phyloP scores from a whole-genome alignment of 2,329 filamentous ascomycete genomes.

The Juglanconis sp. region DNA sequence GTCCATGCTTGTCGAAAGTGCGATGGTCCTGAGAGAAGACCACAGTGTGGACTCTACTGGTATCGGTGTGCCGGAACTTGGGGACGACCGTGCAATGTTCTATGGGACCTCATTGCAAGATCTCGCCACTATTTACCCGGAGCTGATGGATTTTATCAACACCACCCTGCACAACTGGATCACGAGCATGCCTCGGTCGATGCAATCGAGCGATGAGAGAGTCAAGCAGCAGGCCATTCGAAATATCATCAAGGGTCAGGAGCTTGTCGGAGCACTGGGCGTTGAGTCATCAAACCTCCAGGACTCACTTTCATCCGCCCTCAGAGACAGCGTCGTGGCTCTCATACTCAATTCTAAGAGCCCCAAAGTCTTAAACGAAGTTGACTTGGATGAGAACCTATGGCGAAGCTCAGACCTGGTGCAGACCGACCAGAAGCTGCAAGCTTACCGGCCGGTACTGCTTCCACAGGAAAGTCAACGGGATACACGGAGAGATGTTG shows the following conservation, averaged over 20 bases:
- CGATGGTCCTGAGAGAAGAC: slow-evolving; percentile 63
- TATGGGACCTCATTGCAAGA: slow-evolving; percentile 51
- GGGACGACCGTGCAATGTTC: slow-evolving; percentile 23
- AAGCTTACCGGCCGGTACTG: slow-evolving; percentile 57
- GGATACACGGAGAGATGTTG: slow-evolving; percentile 55
- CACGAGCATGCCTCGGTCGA: slow-evolving; percentile 72
- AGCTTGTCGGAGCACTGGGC: slow-evolving; percentile 60
- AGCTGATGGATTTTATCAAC: slow-evolving; percentile 56
- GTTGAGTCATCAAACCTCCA: slow-evolving; percentile 65
- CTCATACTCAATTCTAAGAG: slow-evolving; percentile 34
- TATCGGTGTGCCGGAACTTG: slow-evolving; percentile 1
- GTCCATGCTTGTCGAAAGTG: slow-evolving; percentile 73
- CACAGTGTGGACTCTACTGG: slow-evolving; percentile 29
- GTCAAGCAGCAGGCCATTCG: slow-evolving; percentile 68
- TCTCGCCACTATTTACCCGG: slow-evolving; percentile 51
- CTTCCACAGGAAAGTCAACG: slow-evolving; percentile 65
- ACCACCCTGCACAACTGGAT: slow-evolving; percentile 77
- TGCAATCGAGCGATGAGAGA: slow-evolving; percentile 81
- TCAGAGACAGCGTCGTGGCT: slow-evolving; percentile 69
- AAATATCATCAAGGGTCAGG: slow-evolving; percentile 72
- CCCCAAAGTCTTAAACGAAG: slow-evolving; percentile 30
- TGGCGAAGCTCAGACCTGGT: slow-evolving; percentile 28
- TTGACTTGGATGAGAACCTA: slow-evolving; percentile 27
- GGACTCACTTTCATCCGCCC: slow-evolving; percentile 61
- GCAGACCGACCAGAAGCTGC: slow-evolving; percentile 19